Percentiles rank a stretch among this genome's conserved stretches.
Evolutionary conservation across 2,329 filamentous ascomycete species (phyloP).

Genomic region (Aspergillus fumigatiaffinis): DNA sequence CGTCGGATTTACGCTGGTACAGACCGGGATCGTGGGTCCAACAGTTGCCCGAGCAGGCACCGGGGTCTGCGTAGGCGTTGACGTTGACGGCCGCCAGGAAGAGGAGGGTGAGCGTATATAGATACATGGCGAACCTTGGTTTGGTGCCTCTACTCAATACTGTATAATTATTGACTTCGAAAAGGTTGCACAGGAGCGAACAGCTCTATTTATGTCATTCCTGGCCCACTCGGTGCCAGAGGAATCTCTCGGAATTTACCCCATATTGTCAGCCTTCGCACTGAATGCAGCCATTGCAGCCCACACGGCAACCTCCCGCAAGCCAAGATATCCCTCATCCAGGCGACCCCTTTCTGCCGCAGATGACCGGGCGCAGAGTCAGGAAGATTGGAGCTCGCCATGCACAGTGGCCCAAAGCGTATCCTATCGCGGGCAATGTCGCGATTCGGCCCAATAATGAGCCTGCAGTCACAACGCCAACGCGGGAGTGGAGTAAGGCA

Average conservation of each 20-base stretch:
- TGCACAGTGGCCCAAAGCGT: neutral
- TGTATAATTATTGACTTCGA: neutral
- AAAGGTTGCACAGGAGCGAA: neutral
- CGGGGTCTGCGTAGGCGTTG: conserved; percentile 28
- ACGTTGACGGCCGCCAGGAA: conserved; percentile 22
- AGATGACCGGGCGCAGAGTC: neutral
- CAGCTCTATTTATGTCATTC: neutral
- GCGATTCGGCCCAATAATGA: neutral
- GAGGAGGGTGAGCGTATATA: conserved; percentile 16
- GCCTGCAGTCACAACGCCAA: neutral
- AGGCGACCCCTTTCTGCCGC: neutral
- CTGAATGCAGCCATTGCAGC: neutral
- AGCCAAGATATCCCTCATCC: neutral
- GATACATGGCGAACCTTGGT: neutral
- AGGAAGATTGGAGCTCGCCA: neutral
- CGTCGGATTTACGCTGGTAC: conserved; percentile 46
- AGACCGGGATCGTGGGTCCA: conserved; percentile 48
- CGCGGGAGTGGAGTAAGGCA: neutral
- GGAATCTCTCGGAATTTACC: neutral
- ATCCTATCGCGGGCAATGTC: neutral
- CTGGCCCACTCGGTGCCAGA: neutral
- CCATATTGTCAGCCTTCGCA: neutral
- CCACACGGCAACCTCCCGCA: neutral
- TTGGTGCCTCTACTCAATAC: neutral
- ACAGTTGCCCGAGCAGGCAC: conserved; percentile 30